phyloP scores from a whole-genome alignment of 2,329 filamentous ascomycete genomes.

The Sordariomycetes sp. region DNA sequence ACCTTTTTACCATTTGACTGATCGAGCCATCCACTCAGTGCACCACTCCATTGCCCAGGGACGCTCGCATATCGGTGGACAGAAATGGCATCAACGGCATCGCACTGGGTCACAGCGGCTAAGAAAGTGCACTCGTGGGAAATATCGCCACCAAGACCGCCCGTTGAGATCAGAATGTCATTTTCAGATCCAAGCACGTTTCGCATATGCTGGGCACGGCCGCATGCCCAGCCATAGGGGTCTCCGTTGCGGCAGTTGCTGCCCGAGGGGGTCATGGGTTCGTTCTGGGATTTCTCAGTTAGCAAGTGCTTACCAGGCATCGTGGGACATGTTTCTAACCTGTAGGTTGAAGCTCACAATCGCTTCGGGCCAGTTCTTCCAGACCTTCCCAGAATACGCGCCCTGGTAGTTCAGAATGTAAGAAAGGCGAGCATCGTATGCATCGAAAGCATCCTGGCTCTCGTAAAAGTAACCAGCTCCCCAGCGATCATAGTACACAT shows the following conservation, averaged over 20 bases:
- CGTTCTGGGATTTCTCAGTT: conserved; percentile 13
- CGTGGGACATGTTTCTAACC: background rate
- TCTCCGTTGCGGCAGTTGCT: conserved; percentile 12
- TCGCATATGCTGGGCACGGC: conserved; percentile 13
- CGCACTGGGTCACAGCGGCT: conserved; percentile 14
- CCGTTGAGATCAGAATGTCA: conserved; percentile 18
- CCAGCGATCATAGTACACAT: conserved; percentile 6
- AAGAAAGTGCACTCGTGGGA: conserved; percentile 18
- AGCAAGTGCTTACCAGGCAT: background rate
- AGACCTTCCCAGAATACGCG: conserved; percentile 16
- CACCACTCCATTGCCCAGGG: conserved; percentile 13
- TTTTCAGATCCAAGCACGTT: conserved; percentile 14
- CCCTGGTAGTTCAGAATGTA: conserved; percentile 21
- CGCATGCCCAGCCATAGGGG: conserved; percentile 18
- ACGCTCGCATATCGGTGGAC: conserved; percentile 15
- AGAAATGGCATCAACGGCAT: conserved; percentile 13
- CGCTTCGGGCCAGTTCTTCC: conserved; percentile 20
- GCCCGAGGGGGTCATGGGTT: conserved; percentile 16
- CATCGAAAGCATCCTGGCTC: conserved; percentile 15
- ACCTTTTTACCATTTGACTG: conserved; percentile 17
- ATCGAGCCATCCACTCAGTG: conserved; percentile 12
- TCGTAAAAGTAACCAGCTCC: conserved; percentile 17
- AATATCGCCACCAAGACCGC: conserved; percentile 20
- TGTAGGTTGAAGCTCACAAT: conserved; percentile 22
- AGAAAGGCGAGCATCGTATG: conserved; percentile 17